phyloP scores from a whole-genome alignment of 345 rosid genomes.

The Murraya koenigii region DNA sequence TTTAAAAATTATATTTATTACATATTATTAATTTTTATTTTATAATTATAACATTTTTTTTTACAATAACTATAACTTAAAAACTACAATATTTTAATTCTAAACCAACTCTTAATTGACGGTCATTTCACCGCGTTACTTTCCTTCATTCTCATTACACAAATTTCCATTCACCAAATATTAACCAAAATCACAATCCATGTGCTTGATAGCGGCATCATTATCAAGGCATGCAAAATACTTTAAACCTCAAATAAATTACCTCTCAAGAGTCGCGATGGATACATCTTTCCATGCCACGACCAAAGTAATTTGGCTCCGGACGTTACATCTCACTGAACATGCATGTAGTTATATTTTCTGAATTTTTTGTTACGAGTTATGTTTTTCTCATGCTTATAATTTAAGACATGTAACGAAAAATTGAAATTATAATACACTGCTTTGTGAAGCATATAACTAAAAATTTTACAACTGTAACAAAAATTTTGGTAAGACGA shows the following conservation, averaged over 20 bases:
- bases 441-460: no score
- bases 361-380: background rate
- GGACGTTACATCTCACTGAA: background rate
- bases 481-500: background rate
- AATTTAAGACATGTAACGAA: no score
- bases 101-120: no score
- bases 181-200: no score
- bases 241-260: background rate
- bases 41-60: no score
- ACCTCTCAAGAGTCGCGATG: no score
- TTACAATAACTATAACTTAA: no score
- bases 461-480: no score
- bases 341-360: background rate
- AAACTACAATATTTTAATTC: no score
- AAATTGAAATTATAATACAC: no score
- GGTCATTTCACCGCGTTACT: background rate
- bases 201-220: background rate
- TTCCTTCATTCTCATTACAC: background rate
- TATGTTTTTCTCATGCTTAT: background rate
- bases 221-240: background rate
- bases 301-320: background rate
- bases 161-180: background rate
- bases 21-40: no score
- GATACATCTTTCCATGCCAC: background rate
- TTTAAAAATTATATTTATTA: no score